phyloP scores from a whole-genome alignment of 164 flowering plant species.

The Aristolochia contorta region DNA sequence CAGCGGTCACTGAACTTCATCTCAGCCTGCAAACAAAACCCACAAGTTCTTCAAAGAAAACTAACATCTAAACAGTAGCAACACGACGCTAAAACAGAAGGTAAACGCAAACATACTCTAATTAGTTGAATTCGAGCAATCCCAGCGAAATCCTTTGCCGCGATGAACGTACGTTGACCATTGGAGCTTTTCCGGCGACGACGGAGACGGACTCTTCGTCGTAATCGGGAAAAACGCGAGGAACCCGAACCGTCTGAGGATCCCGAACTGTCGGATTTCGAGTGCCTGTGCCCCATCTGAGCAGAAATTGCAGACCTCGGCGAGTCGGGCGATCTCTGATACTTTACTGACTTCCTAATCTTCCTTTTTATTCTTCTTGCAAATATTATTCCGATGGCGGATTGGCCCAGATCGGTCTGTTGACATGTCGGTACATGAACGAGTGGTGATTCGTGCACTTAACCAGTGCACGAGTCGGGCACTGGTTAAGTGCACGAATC shows the following conservation, averaged over 20 bases:
- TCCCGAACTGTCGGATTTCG: constrained; percentile 8
- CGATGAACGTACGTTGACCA: constrained; percentile 13
- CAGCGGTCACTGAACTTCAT: constrained; percentile 90
- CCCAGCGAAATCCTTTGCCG: constrained; percentile 56
- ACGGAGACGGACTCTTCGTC: constrained; percentile 13
- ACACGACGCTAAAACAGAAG: neutral
- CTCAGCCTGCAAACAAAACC: constrained; percentile 47
- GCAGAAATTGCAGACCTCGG: no score
- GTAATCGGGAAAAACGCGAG: constrained; percentile 16
- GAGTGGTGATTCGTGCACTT: no score
- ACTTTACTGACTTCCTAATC: no score
- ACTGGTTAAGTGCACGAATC: no score
- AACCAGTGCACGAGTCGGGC: no score
- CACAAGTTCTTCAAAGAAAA: neutral
- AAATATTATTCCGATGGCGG: no score
- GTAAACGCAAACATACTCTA: constrained; percentile 19
- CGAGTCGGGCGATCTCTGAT: no score
- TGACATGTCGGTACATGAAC: no score
- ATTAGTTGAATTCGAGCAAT: constrained; percentile 49
- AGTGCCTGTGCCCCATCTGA: constrained; percentile 32
- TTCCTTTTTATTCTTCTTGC: no score
- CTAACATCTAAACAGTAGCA: neutral
- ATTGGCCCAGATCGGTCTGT: no score
- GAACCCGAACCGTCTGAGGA: constrained; percentile 2
- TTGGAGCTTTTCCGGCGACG: constrained; percentile 6